A percentile compares a stretch with the other conserved stretches of the same genome.
Conservation (phyloP, 768 basidiomycete species). For the Naganishia antarctica region DNA sequence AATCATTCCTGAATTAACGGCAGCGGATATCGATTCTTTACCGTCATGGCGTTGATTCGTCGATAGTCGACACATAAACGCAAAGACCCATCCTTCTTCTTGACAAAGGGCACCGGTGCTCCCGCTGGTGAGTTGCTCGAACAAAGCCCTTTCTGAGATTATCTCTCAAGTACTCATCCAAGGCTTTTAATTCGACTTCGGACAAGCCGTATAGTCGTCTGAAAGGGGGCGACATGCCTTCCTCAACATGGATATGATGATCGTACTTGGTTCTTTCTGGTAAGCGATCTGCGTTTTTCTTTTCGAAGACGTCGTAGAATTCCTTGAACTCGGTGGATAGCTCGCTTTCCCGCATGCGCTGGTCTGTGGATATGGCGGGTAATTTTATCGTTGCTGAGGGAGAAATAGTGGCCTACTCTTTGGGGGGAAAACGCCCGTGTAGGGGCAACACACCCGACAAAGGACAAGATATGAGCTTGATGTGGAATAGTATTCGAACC, state of each 20-base stretch:
- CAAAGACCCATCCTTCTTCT: slow-evolving; percentile 34
- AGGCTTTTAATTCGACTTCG: slow-evolving; percentile 29
- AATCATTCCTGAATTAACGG: not conserved
- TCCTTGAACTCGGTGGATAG: slow-evolving; percentile 31
- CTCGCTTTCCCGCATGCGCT: no score
- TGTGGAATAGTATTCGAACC: no score
- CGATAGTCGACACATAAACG: slow-evolving; percentile 44
- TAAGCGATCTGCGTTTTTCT: slow-evolving; percentile 25
- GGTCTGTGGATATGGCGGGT: no score
- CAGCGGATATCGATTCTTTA: slow-evolving; percentile 16
- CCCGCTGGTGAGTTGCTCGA: slow-evolving; percentile 28
- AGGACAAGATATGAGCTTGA: no score
- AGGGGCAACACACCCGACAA: no score
- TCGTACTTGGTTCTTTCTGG: slow-evolving; percentile 33
- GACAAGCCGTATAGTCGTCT: slow-evolving; percentile 36
- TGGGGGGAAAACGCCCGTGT: no score
- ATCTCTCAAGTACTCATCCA: slow-evolving; percentile 33
- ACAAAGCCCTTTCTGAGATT: slow-evolving; percentile 32
- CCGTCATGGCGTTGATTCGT: slow-evolving; percentile 60
- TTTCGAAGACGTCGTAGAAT: slow-evolving; percentile 30
- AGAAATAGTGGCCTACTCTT: no score
- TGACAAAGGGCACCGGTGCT: slow-evolving; percentile 39
- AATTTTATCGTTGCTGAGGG: no score
- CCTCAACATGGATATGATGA: slow-evolving; percentile 31
- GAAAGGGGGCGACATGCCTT: slow-evolving; percentile 25